phyloP scores from a whole-genome alignment of 768 basidiomycete species.

The Ramaria sp. region DNA sequence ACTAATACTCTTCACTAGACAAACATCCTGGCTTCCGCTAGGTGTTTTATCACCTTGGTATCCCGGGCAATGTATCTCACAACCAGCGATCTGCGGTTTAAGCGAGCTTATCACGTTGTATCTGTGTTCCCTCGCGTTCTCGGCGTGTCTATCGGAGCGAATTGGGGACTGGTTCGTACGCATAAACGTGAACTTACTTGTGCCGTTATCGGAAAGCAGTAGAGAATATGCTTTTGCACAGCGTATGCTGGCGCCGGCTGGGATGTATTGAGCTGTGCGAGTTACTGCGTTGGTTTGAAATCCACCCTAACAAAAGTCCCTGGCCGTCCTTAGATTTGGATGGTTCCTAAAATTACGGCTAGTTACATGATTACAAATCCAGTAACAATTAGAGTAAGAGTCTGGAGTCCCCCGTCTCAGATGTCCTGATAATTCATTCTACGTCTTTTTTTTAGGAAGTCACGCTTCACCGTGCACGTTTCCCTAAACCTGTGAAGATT shows the following conservation, averaged over 20 bases:
- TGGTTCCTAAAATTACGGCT: not conserved
- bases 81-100: no score
- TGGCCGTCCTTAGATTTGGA: not conserved
- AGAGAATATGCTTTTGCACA: not conserved
- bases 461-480: slow-evolving; percentile 35
- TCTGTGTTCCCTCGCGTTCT: not conserved
- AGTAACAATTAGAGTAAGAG: slow-evolving; percentile 3
- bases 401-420: not conserved
- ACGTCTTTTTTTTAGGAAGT: slow-evolving; percentile 34
- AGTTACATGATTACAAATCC: slow-evolving; percentile 1
- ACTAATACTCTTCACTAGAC: not conserved
- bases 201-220: no score
- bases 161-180: not conserved
- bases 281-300: not conserved
- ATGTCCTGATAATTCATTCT: not conserved
- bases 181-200: not conserved
- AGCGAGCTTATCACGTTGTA: no score
- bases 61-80: not conserved
- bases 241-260: not conserved
- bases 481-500: slow-evolving; percentile 40
- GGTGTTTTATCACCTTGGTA: not conserved
- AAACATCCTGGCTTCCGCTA: not conserved
- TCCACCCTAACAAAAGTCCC: no score
- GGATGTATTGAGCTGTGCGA: not conserved
- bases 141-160: not conserved